Evolutionary conservation across 169 alveolate genomes (phyloP).

Genomic region (Cryptosporidium tyzzeri): DNA sequence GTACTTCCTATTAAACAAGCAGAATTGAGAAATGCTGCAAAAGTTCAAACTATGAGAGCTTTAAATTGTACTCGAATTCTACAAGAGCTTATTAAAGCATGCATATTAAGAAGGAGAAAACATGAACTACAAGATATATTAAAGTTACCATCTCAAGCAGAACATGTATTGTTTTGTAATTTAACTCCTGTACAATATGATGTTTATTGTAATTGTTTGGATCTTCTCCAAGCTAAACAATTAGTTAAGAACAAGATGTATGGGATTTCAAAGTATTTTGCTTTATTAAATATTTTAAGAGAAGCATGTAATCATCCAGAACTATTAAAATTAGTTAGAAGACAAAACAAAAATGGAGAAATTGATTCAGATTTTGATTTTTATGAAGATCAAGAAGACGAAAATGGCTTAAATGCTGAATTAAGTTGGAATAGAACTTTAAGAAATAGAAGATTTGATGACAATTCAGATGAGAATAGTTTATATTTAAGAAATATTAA

Average conservation of each 20-base stretch:
- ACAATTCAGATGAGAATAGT: not conserved
- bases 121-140: conserved; percentile 48
- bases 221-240: conserved; percentile 57
- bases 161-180: conserved; percentile 80
- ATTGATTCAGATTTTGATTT: not conserved
- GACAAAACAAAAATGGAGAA: conserved; percentile 9
- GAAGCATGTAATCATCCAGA: conserved; percentile 86
- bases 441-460: not conserved
- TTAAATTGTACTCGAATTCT: conserved; percentile 47
- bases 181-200: conserved; percentile 81
- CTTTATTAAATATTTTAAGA: conserved; percentile 77
- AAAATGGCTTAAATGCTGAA: not conserved
- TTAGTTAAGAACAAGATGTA: conserved; percentile 29
- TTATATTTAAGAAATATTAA: not conserved
- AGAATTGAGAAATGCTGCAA: conserved; percentile 62
- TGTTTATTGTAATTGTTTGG: conserved; percentile 76
- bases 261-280: conserved; percentile 64
- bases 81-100: conserved; percentile 46
- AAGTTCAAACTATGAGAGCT: conserved; percentile 55
- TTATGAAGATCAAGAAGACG: conserved; percentile 50
- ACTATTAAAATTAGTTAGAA: conserved; percentile 72
- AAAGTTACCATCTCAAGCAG: conserved; percentile 81
- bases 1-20: conserved; percentile 80
- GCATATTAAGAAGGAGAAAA: conserved; percentile 69
- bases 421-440: not conserved